A percentile compares a stretch with the other conserved stretches of the same genome.
These are phyloP conservation scores for Stephania japonica DNA, from an alignment of 164 flowering plant species.

Conservation along the genomic window DNA sequence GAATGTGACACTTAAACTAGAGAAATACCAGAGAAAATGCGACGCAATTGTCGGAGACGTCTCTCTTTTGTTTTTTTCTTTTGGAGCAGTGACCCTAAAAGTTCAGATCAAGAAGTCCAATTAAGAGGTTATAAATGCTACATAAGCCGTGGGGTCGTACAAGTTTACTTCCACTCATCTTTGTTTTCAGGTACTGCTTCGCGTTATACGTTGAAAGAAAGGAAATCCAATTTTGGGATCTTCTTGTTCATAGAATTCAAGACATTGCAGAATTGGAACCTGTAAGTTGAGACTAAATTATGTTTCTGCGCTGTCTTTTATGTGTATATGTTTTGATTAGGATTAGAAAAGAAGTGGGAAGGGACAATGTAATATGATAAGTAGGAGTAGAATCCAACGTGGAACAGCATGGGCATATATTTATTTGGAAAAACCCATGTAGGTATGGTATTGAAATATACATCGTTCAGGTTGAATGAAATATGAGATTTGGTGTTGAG, in stretches of 20 bases:
- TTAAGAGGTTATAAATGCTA: not conserved
- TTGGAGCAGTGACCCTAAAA: too few species aligned
- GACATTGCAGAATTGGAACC: conserved; percentile 2
- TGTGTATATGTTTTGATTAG: not conserved
- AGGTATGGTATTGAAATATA: too few species aligned
- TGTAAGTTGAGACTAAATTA: not conserved
- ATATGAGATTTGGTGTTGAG: not conserved
- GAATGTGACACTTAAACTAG: not conserved
- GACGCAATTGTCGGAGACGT: too few species aligned
- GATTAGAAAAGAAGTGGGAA: not conserved
- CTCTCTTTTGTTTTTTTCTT: too few species aligned
- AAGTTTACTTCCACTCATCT: not conserved
- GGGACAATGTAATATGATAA: too few species aligned
- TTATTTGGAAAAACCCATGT: too few species aligned
- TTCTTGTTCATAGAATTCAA: conserved; percentile 4
- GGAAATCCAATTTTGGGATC: not conserved
- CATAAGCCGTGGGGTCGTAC: not conserved
- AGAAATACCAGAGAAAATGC: not conserved
- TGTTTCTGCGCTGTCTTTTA: not conserved
- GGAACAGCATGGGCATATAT: not conserved
- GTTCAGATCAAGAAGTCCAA: not conserved
- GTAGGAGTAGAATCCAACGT: not conserved
- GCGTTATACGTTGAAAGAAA: not conserved
- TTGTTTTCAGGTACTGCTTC: not conserved
- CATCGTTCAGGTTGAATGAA: not conserved